Conservation (phyloP, 116 monocot species). For the Posidonia oceanica region DNA sequence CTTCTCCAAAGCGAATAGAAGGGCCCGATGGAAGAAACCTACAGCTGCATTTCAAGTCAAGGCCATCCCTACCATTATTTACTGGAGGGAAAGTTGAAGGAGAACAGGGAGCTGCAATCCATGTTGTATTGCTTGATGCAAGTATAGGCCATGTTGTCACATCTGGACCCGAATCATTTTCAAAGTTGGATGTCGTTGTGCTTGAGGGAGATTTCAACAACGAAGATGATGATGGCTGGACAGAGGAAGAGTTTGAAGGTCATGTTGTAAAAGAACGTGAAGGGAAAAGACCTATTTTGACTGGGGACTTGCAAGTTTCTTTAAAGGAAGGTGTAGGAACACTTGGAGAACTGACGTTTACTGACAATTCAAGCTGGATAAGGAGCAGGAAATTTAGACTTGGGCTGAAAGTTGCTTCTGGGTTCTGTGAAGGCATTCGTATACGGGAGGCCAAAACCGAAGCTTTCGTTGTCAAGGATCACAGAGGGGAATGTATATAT, state of each 20-base stretch:
- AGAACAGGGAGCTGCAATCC: conserved; percentile 84
- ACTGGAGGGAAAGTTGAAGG: conserved; percentile 93
- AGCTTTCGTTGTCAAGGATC: conserved; percentile 73
- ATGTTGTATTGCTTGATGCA: conserved; percentile 83
- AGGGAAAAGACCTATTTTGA: conserved; percentile 91
- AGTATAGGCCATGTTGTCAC: conserved; percentile 65
- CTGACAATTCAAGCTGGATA: conserved; percentile 98
- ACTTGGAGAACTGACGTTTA: conserved; percentile 79
- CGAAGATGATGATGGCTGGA: conserved; percentile 81
- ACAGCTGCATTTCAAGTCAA: conserved; percentile 59
- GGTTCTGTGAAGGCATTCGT: conserved; percentile 50
- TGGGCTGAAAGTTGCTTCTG: conserved; percentile 53
- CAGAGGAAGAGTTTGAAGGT: conserved; percentile 78
- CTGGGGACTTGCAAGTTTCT: conserved; percentile 77
- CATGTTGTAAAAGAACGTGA: conserved; percentile 83
- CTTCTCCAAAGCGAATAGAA: conserved; percentile 75
- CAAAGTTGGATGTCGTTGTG: conserved; percentile 79
- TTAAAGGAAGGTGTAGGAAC: conserved; percentile 95
- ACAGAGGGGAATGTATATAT: conserved; percentile 68
- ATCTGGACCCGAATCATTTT: conserved; percentile 69
- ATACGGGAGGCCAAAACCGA: conserved; percentile 72
- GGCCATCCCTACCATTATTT: conserved; percentile 73
- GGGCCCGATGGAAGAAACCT: conserved; percentile 81
- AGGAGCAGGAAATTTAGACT: conserved; percentile 81
- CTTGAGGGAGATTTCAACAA: conserved; percentile 96